A percentile compares a stretch with the other conserved stretches of the same genome.
phyloP scores from a whole-genome alignment of 208 protist genomes.

The Crithidia brevicula region DNA sequence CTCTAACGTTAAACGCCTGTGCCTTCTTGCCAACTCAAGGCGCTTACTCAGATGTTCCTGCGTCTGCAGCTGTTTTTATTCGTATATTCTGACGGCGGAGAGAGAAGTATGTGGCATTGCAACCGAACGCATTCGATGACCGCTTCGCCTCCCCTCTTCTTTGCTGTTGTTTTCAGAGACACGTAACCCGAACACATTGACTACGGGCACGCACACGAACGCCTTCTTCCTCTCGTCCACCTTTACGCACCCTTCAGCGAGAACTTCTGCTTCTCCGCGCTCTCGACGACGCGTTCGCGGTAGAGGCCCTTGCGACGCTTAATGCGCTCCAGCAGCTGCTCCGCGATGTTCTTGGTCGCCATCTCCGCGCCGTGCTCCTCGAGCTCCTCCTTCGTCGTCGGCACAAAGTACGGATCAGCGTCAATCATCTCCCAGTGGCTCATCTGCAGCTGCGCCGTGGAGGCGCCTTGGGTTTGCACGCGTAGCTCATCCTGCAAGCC shows the following conservation, averaged over 20 bases:
- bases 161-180: no score
- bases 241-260: conserved; percentile 84
- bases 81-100: no score
- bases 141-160: no score
- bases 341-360: conserved; percentile 88
- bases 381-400: conserved; percentile 97
- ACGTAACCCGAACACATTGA: no score
- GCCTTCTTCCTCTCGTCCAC: neutral
- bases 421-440: conserved; percentile 93
- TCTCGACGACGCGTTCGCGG: conserved; percentile 85
- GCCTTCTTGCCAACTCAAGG: no score
- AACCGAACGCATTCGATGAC: no score
- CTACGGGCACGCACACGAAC: no score
- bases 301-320: conserved; percentile 89
- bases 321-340: conserved; percentile 80
- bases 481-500: conserved; percentile 96
- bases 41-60: no score
- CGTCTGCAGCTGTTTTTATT: no score
- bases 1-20: no score
- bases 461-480: conserved; percentile 95
- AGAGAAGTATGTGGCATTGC: no score
- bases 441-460: conserved; percentile 97
- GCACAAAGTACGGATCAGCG: conserved; percentile 96
- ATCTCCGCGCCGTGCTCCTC: conserved; percentile 95
- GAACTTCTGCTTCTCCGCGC: conserved; percentile 91